phyloP scores from a whole-genome alignment of 225 moss, liverwort and hornwort species.

The Sphagnum contortum region DNA sequence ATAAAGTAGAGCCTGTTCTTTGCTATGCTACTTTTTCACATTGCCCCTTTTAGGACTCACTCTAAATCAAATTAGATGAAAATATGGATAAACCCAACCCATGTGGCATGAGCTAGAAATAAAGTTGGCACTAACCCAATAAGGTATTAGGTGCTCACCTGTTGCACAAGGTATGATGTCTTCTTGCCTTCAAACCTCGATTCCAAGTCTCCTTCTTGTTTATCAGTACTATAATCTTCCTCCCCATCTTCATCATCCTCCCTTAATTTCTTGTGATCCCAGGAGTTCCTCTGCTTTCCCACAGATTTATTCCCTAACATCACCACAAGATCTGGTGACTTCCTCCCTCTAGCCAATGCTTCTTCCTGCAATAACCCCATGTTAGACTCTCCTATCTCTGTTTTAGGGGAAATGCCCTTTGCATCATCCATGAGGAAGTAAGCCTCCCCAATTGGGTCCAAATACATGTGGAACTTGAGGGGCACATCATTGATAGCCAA shows the following conservation, averaged over 20 bases:
- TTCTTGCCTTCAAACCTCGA: conserved; percentile 78
- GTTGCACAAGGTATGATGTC: conserved; percentile 72
- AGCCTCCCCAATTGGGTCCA: conserved; percentile 95
- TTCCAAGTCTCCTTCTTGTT: conserved; percentile 60
- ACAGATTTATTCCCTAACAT: no score
- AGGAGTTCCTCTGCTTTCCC: no score
- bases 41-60: neutral
- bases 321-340: no score
- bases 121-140: neutral
- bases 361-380: conserved; percentile 29
- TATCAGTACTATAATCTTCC: conserved; percentile 68
- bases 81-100: neutral
- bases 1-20: neutral
- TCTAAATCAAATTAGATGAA: no score
- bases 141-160: conserved; percentile 16
- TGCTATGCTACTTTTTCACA: neutral
- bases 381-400: conserved; percentile 25
- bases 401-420: conserved; percentile 17
- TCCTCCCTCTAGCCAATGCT: conserved; percentile 15
- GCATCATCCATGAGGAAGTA: conserved; percentile 78
- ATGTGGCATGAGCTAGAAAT: neutral
- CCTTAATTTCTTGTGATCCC: conserved; percentile 1
- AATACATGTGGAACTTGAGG: conserved; percentile 81
- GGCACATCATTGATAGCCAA: conserved; percentile 82
- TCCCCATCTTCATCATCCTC: conserved; percentile 31